Evolutionary conservation across 2,329 filamentous ascomycete genomes (phyloP), one percentile per base, ranked within the genome.

Genomic region (Gnomoniopsis smithogilvyi): DNA sequence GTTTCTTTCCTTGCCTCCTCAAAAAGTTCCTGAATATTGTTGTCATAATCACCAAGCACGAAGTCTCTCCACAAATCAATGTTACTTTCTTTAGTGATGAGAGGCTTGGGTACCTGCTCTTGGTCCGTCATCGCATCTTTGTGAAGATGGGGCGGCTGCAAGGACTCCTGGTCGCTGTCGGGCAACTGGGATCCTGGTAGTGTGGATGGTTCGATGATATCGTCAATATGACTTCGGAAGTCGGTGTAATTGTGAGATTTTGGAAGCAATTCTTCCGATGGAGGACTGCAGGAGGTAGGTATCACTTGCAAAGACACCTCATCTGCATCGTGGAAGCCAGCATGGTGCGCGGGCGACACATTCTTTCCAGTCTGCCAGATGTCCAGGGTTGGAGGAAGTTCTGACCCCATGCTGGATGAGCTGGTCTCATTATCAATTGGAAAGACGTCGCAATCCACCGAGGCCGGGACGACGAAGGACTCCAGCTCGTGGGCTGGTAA

Each of bases 51-150:
- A 19, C 64, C 59, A 33, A 70, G 66, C 3, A 70, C 60, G 30
- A 71, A 70, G 17, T 56, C 54, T 51, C 57, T 68, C 69, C 69
- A 71, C 24, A 60, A 63, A 3, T 65, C 64, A 24, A 61, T 60
- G 15, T 65, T 62, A n/a, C 60, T 55, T 41, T 56, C 46, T 8
- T 47, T n/a, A 10, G n/a, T 6, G 24, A 26, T n/a, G 24, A 30
- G 26, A n/a, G 50, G 45, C 19, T 33, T 41, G 22, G 30, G 19
- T 2, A 26, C 8, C 24, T 53, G 10, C 33, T 30, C 21, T 14
- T 51, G 19, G 33, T 43, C 34, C 36, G n/a, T 24, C 36, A 14
- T 19, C 21, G 8, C 11, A 36, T 66, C 43, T 61, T 65, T 17
- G 64, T 51, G 22, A 26, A 57, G 26, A 45, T 30, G 26, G 8